Percentiles rank a stretch among this genome's conserved stretches.
These are phyloP conservation scores for Spergularia bocconei DNA, from an alignment of 148 eudicot genomes.

Conservation along the genomic window DNA sequence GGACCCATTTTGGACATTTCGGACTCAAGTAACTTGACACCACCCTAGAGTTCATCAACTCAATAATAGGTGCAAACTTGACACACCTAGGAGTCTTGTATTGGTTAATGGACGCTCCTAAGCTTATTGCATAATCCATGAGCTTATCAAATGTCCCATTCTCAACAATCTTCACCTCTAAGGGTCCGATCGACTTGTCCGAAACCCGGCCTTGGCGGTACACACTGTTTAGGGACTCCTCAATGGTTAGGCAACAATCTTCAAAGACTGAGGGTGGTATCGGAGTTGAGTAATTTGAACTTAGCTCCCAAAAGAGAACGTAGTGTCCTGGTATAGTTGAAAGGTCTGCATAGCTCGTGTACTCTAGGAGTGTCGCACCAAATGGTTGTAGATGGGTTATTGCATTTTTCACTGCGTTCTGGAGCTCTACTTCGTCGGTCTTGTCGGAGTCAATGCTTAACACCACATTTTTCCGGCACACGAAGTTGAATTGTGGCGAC, in stretches of 20 bases:
- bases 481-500: conserved; percentile 75
- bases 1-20: conserved; percentile 81
- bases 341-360: conserved; percentile 71
- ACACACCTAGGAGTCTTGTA: conserved; percentile 94
- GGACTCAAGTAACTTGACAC: conserved; percentile 64
- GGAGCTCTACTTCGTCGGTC: conserved; percentile 79
- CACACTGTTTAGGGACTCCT: conserved; percentile 72
- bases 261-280: conserved; percentile 61
- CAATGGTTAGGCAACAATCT: conserved; percentile 64
- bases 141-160: conserved; percentile 69
- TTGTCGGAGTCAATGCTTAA: conserved; percentile 80
- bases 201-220: conserved; percentile 73
- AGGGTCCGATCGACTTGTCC: conserved; percentile 72
- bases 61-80: conserved; percentile 77
- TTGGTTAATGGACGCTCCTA: conserved; percentile 94
- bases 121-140: conserved; percentile 82
- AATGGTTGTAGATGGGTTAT: conserved; percentile 50
- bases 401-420: conserved; percentile 56
- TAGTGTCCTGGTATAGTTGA: conserved; percentile 65
- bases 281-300: conserved; percentile 32
- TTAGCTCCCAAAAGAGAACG: conserved; percentile 72
- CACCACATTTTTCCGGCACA: conserved; percentile 69
- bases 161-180: conserved; percentile 68
- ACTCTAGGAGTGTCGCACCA: conserved; percentile 49
- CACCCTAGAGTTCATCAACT: conserved; percentile 73